A percentile compares a stretch with the other conserved stretches of the same genome.
Evolutionary conservation across 179 eudicot species (phyloP).

Genomic region (Pouteria campechiana): DNA sequence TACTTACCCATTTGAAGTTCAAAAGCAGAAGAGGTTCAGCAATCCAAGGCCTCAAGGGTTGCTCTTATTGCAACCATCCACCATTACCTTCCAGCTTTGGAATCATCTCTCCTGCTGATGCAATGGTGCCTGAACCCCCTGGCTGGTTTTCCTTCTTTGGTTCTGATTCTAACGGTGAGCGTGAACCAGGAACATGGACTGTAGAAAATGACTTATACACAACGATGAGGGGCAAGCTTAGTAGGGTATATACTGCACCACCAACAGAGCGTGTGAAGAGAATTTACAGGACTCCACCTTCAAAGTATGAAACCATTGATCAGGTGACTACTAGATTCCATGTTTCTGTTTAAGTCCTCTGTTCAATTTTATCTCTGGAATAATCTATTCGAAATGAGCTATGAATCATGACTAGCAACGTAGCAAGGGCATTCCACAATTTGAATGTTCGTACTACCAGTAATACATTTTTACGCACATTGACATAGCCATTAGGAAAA

Average conservation of each 20-base stretch:
- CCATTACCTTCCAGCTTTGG: constrained; percentile 73
- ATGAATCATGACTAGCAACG: too few species aligned
- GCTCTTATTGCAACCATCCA: constrained; percentile 69
- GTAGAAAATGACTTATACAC: constrained; percentile 54
- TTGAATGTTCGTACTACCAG: too few species aligned
- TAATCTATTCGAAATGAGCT: too few species aligned
- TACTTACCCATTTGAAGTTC: constrained; percentile 58
- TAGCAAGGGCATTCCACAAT: too few species aligned
- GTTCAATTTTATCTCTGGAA: neutral
- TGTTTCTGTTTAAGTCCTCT: neutral
- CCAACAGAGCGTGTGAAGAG: constrained; percentile 53
- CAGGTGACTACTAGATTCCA: constrained; percentile 34
- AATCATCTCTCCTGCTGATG: constrained; percentile 60
- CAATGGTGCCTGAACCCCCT: constrained; percentile 67
- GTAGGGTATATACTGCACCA: constrained; percentile 69
- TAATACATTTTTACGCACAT: too few species aligned
- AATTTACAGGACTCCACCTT: constrained; percentile 49
- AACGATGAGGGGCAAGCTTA: constrained; percentile 58
- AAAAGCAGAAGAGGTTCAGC: constrained; percentile 47
- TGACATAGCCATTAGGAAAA: too few species aligned
- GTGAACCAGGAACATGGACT: constrained; percentile 58
- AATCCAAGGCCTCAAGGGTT: constrained; percentile 52
- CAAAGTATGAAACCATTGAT: constrained; percentile 78
- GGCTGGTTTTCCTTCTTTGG: constrained; percentile 54
- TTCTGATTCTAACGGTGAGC: constrained; percentile 48